A percentile compares a stretch with the other conserved stretches of the same genome.
phyloP scores from a whole-genome alignment of 2,329 filamentous ascomycete genomes.

The Hypoxylon sp. region DNA sequence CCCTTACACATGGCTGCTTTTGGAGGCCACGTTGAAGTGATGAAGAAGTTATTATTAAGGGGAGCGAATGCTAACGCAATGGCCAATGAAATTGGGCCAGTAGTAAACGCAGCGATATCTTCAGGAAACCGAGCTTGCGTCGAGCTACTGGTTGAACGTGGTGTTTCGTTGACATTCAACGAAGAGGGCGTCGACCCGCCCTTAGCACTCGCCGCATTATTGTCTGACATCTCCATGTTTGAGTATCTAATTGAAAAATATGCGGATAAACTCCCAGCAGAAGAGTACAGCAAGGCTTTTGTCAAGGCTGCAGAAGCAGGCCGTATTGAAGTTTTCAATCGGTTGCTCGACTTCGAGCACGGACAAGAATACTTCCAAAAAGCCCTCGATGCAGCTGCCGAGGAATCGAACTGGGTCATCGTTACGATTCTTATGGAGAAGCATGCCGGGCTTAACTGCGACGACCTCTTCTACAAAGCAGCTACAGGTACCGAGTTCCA shows the following conservation, averaged over 20 bases:
- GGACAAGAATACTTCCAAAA: constrained; percentile 52
- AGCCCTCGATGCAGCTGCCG: constrained; percentile 54
- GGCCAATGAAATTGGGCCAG: constrained; percentile 51
- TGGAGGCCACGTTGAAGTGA: constrained; percentile 58
- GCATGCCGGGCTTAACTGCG: constrained; percentile 54
- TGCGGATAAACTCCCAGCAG: constrained; percentile 56
- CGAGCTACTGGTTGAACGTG: constrained; percentile 57
- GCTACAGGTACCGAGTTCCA: constrained; percentile 55
- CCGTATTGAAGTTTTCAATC: constrained; percentile 59
- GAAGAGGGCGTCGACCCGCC: constrained; percentile 53
- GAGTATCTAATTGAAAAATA: constrained; percentile 60
- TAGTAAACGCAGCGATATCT: constrained; percentile 60
- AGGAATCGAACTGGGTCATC: constrained; percentile 58
- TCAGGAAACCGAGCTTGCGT: constrained; percentile 60
- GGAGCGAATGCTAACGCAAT: constrained; percentile 57
- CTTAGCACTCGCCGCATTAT: constrained; percentile 57
- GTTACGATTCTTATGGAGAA: constrained; percentile 55
- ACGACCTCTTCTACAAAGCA: constrained; percentile 54
- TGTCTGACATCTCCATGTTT: constrained; percentile 59
- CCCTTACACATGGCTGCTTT: constrained; percentile 59
- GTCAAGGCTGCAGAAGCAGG: constrained; percentile 58
- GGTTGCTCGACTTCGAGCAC: constrained; percentile 57
- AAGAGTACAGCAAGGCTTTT: constrained; percentile 59
- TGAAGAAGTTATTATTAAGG: constrained; percentile 58
- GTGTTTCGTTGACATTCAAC: constrained; percentile 56